Percentiles rank a stretch among this genome's conserved stretches.
These are phyloP conservation scores for Colletotrichum scovillei DNA, from an alignment of 2,329 filamentous ascomycete species.

Conservation along the genomic window DNA sequence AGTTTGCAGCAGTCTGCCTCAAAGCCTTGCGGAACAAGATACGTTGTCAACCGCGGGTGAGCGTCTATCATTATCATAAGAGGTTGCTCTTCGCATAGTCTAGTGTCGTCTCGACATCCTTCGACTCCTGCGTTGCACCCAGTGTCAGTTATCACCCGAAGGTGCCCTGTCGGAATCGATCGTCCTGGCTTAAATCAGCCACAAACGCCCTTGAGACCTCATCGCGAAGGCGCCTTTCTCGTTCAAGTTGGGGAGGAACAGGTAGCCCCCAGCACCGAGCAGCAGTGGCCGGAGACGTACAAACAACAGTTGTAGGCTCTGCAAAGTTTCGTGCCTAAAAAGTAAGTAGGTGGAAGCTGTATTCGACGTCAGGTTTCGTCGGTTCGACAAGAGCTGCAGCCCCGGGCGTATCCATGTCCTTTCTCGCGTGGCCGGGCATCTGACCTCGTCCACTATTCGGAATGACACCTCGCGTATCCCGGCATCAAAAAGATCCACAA, in stretches of 20 bases:
- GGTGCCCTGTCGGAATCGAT: not conserved
- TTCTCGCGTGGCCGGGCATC: slow-evolving; percentile 26
- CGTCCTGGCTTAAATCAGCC: not conserved
- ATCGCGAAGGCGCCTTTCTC: not conserved
- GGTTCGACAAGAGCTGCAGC: slow-evolving; percentile 14
- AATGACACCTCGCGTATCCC: slow-evolving; percentile 16
- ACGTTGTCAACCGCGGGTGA: slow-evolving; percentile 14
- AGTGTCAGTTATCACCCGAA: not conserved
- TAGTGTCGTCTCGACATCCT: not conserved
- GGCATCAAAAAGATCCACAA: not conserved
- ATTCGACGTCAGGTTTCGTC: slow-evolving; percentile 3
- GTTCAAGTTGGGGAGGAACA: not conserved
- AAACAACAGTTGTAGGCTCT: not conserved
- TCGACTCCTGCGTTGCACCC: not conserved
- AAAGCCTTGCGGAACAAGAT: slow-evolving; percentile 15
- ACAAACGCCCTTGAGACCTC: not conserved
- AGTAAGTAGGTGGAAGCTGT: too few relatives aligned
- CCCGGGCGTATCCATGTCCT: slow-evolving; percentile 14
- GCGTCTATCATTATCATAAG: not conserved
- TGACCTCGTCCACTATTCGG: slow-evolving; percentile 11
- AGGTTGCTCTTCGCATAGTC: not conserved
- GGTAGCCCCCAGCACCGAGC: not conserved
- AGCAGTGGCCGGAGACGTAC: not conserved
- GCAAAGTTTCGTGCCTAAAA: not conserved
- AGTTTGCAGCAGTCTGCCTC: not conserved